A percentile compares a stretch with the other conserved stretches of the same genome.
phyloP scores from a whole-genome alignment of 768 basidiomycete species.

The Trametes cubensis region DNA sequence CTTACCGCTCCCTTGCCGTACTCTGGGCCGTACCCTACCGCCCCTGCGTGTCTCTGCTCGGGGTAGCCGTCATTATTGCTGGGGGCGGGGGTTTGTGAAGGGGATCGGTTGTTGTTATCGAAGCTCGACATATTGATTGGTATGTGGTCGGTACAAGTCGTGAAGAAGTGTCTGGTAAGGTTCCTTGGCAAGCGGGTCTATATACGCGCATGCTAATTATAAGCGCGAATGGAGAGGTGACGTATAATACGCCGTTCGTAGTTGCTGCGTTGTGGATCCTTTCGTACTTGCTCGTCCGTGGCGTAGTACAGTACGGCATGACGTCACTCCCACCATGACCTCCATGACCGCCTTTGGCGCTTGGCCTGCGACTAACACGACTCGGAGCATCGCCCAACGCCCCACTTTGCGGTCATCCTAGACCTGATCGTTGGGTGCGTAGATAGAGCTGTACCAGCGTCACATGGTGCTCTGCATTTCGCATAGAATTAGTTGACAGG shows the following conservation, averaged over 20 bases:
- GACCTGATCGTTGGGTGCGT: too few species aligned
- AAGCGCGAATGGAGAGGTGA: constrained; percentile 16
- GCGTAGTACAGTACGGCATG: constrained; percentile 6
- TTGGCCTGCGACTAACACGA: not conserved
- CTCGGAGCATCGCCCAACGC: too few species aligned
- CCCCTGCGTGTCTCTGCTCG: constrained; percentile 46
- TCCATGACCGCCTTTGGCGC: not conserved
- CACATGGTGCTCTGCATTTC: too few species aligned
- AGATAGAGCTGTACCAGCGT: too few species aligned
- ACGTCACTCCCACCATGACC: constrained; percentile 2
- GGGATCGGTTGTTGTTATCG: constrained; percentile 4
- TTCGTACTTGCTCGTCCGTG: constrained; percentile 1
- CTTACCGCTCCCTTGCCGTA: constrained; percentile 37
- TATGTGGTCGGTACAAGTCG: not conserved
- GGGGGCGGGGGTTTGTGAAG: constrained; percentile 5
- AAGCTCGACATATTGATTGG: constrained; percentile 7
- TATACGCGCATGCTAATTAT: constrained; percentile 6
- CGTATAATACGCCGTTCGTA: not conserved
- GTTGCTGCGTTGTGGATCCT: not conserved
- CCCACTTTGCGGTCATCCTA: too few species aligned
- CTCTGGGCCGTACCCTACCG: constrained; percentile 44
- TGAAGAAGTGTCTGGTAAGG: not conserved
- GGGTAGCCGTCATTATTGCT: constrained; percentile 33
- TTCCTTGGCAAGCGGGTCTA: not conserved
- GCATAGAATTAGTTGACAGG: too few species aligned